Conservation (phyloP, 768 basidiomycete genomes). For the Termitomyces sp. region DNA sequence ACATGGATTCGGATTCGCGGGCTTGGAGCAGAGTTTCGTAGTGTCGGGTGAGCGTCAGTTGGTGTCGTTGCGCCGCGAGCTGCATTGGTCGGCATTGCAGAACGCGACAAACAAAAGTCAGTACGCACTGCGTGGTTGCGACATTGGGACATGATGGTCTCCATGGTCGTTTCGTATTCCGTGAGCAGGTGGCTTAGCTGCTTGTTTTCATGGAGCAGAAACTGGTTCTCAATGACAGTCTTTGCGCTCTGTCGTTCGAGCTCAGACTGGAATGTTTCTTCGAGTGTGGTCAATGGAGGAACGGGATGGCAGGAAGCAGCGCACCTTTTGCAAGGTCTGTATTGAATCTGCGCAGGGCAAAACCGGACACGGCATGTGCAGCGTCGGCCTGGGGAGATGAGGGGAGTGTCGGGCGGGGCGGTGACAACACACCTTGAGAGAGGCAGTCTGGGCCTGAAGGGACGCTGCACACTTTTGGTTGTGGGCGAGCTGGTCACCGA, state of each 20-base stretch:
- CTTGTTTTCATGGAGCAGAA: constrained; percentile 90
- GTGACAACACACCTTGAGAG: constrained; percentile 81
- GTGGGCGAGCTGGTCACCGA: constrained; percentile 75
- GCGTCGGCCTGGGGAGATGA: constrained; percentile 84
- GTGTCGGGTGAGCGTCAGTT: constrained; percentile 80
- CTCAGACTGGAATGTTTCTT: constrained; percentile 91
- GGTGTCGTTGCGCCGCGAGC: constrained; percentile 91
- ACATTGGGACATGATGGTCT: constrained; percentile 96
- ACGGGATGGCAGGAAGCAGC: too few species aligned
- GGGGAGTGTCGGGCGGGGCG: too few species aligned
- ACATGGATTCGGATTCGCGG: constrained; percentile 52
- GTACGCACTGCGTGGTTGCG: constrained; percentile 66
- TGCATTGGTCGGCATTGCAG: too few species aligned
- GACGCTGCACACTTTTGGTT: constrained; percentile 72
- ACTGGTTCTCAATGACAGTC: constrained; percentile 91
- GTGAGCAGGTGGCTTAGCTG: constrained; percentile 84
- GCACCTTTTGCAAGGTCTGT: constrained; percentile 81
- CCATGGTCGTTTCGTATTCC: constrained; percentile 93
- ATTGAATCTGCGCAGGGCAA: constrained; percentile 79
- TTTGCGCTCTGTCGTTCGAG: constrained; percentile 87
- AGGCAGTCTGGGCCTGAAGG: constrained; percentile 62
- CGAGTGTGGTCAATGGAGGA: too few species aligned
- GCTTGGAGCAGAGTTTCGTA: constrained; percentile 79
- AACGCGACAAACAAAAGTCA: too few species aligned
- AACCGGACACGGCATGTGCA: constrained; percentile 63